These are phyloP conservation scores for Amborella trichopoda DNA, from an alignment of 164 flowering plant species.

Conservation along the genomic window DNA sequence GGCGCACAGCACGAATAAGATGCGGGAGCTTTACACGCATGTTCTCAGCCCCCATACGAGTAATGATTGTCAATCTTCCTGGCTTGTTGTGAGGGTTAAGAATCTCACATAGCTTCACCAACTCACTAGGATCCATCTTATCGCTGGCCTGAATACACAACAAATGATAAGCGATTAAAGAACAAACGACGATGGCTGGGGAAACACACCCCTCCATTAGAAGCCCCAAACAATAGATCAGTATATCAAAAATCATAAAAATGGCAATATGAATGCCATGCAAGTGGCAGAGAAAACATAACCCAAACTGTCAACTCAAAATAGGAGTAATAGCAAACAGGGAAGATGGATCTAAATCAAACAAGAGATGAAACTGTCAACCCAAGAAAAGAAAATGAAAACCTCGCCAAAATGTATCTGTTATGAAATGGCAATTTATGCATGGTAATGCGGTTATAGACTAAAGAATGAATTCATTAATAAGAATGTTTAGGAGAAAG, in stretches of 20 bases:
- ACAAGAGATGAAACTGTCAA: neutral
- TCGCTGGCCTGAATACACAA: constrained; percentile 32
- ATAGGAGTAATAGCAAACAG: no score
- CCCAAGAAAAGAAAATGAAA: neutral
- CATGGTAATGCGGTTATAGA: neutral
- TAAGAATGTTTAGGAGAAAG: neutral
- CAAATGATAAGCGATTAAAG: constrained; percentile 4
- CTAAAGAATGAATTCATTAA: neutral
- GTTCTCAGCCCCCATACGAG: constrained; percentile 48
- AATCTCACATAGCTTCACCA: constrained; percentile 36
- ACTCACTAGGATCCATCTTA: constrained; percentile 44
- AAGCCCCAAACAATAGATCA: neutral
- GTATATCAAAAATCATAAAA: neutral
- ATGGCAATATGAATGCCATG: no score
- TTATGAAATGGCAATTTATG: neutral
- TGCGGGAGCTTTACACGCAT: constrained; percentile 44
- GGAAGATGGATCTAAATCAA: neutral
- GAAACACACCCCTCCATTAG: neutral
- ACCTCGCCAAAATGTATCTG: neutral
- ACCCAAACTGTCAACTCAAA: no score
- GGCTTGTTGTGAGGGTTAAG: constrained; percentile 43
- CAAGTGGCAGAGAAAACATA: no score
- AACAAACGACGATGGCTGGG: neutral
- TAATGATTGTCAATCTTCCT: constrained; percentile 35
- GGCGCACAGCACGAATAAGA: constrained; percentile 36